These are phyloP conservation scores for Dictyostelium capitatum DNA, from an alignment of 78 protist species.

Conservation along the genomic window DNA sequence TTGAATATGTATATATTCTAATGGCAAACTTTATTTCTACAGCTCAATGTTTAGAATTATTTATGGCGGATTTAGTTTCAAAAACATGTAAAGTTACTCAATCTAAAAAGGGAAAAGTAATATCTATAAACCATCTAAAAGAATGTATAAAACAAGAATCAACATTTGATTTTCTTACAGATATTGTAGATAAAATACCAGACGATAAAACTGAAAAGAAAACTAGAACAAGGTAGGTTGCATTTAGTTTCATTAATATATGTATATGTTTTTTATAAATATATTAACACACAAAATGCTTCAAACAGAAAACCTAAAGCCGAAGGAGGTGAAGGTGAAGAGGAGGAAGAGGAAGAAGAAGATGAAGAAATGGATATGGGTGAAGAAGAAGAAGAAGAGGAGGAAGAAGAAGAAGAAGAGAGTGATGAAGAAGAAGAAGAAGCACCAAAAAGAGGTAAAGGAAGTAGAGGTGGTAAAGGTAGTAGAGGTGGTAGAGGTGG, in stretches of 20 bases:
- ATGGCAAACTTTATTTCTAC: not conserved
- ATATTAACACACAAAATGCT: too few species aligned
- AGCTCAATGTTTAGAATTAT: slow-evolving; percentile 84
- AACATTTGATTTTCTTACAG: slow-evolving; percentile 60
- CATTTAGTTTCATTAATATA: not conserved
- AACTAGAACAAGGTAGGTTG: slow-evolving; percentile 19
- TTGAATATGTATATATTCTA: not conserved
- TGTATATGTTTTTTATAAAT: too few species aligned
- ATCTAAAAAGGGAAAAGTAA: slow-evolving; percentile 52
- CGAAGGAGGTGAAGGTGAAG: slow-evolving; percentile 12
- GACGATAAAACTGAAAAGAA: slow-evolving; percentile 19
- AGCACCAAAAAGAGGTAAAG: slow-evolving; percentile 61
- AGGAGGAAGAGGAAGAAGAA: slow-evolving; percentile 42
- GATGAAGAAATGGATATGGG: slow-evolving; percentile 74
- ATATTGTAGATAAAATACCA: slow-evolving; percentile 58
- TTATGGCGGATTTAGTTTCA: slow-evolving; percentile 61
- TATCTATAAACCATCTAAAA: slow-evolving; percentile 55
- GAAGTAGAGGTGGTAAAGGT: slow-evolving; percentile 26
- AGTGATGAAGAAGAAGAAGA: slow-evolving; percentile 53
- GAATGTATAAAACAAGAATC: slow-evolving; percentile 57
- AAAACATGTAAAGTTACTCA: slow-evolving; percentile 65
- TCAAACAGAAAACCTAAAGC: not conserved
- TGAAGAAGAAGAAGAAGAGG: slow-evolving; percentile 57
- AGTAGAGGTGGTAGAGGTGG: slow-evolving; percentile 31
- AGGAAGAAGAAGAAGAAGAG: slow-evolving; percentile 46